These are phyloP conservation scores for Suillus americanus DNA, from an alignment of 768 basidiomycete species.

Conservation along the genomic window DNA sequence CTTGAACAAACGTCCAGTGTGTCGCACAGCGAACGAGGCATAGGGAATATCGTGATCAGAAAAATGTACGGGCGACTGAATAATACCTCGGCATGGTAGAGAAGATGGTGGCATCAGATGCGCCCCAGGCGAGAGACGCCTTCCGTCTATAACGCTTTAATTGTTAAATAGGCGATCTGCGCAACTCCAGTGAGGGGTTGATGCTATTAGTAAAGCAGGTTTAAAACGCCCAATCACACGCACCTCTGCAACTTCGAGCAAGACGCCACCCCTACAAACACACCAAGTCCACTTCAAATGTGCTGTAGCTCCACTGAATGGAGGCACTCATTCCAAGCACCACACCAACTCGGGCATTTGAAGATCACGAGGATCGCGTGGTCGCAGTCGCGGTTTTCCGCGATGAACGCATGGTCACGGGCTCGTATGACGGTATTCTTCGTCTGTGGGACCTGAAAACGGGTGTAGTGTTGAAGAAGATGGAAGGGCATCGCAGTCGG, in stretches of 20 bases:
- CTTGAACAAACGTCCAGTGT: slow-evolving; percentile 30
- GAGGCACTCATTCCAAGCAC: neutral
- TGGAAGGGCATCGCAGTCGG: too few relatives aligned
- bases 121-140: slow-evolving; percentile 9
- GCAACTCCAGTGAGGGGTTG: neutral
- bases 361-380: neutral
- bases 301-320: too few relatives aligned
- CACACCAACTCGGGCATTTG: neutral
- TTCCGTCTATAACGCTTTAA: slow-evolving; percentile 26
- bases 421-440: too few relatives aligned
- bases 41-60: slow-evolving; percentile 32
- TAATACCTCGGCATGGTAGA: slow-evolving; percentile 29
- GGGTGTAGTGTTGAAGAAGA: too few relatives aligned
- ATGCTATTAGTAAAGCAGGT: too few relatives aligned
- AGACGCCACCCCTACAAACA: too few relatives aligned
- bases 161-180: slow-evolving; percentile 12
- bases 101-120: slow-evolving; percentile 36
- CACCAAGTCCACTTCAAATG: too few relatives aligned
- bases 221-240: too few relatives aligned
- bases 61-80: slow-evolving; percentile 16
- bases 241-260: too few relatives aligned
- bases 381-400: too few relatives aligned
- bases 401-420: too few relatives aligned
- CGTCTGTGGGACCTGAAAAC: too few relatives aligned
- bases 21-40: slow-evolving; percentile 47